These are phyloP conservation scores for Tylopilus sp. DNA, from an alignment of 1,284 basidiomycete genomes.

Conservation along the genomic window DNA sequence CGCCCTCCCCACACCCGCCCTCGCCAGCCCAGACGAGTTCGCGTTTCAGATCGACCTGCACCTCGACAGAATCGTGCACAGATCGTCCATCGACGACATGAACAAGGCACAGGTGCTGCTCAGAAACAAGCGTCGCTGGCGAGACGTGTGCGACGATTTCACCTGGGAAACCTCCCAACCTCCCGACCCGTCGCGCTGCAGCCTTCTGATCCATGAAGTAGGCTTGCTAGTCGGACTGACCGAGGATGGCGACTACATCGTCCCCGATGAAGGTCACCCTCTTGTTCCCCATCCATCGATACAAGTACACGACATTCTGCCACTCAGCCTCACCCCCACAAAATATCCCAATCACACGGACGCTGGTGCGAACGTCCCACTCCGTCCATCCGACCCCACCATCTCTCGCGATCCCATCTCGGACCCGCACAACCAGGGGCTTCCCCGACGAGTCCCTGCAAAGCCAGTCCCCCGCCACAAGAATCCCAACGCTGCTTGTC, in stretches of 20 bases:
- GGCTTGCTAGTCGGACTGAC: slow-evolving; percentile 31
- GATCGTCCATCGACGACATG: slow-evolving; percentile 9
- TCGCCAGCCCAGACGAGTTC: slow-evolving; percentile 20
- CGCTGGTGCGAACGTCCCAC: not conserved
- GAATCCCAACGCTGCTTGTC: slow-evolving; percentile 3
- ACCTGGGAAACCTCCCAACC: slow-evolving; percentile 15
- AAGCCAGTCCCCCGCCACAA: slow-evolving; percentile 15
- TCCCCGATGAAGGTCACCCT: slow-evolving; percentile 1
- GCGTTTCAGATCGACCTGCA: slow-evolving; percentile 13
- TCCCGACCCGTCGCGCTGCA: slow-evolving; percentile 20
- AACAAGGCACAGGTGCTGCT: slow-evolving; percentile 14
- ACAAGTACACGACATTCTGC: slow-evolving; percentile 15
- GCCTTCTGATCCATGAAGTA: slow-evolving; percentile 32
- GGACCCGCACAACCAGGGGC: not conserved
- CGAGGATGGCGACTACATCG: slow-evolving; percentile 17
- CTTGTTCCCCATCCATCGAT: slow-evolving; percentile 1
- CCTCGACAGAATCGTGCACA: slow-evolving; percentile 4
- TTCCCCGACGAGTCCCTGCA: not conserved
- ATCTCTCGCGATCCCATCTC: not conserved
- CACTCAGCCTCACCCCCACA: slow-evolving; percentile 21
- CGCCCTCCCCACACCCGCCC: slow-evolving; percentile 12
- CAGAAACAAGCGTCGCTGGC: slow-evolving; percentile 12
- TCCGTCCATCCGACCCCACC: not conserved
- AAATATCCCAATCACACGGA: slow-evolving; percentile 19
- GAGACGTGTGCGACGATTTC: slow-evolving; percentile 8